phyloP scores from a whole-genome alignment of 768 basidiomycete genomes.

The Wakefieldia striispora region DNA sequence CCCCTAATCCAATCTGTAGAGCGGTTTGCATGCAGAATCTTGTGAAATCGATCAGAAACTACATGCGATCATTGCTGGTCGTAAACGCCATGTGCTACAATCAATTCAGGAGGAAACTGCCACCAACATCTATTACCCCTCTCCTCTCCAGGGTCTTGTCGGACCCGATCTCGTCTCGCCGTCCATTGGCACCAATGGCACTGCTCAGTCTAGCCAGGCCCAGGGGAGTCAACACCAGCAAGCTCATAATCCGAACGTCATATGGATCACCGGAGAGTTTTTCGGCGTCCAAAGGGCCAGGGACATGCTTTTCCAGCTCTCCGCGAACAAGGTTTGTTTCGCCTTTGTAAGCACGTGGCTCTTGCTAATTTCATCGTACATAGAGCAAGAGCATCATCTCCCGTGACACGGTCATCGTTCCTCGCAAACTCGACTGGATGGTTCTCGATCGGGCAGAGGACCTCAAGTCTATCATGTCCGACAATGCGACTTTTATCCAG shows the following conservation, averaged over 20 bases:
- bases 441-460: constrained; percentile 95
- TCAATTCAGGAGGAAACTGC: constrained; percentile 95
- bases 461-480: constrained; percentile 87
- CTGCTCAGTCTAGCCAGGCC: constrained; percentile 30
- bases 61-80: constrained; percentile 86
- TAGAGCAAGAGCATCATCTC: constrained; percentile 90
- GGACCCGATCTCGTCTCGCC: constrained; percentile 56
- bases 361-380: background rate
- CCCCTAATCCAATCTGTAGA: constrained; percentile 43
- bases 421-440: constrained; percentile 98
- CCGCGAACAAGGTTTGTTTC: constrained; percentile 70
- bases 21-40: constrained; percentile 84
- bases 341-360: background rate
- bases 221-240: constrained; percentile 24
- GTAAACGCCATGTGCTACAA: constrained; percentile 84
- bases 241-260: constrained; percentile 65
- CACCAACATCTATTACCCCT: constrained; percentile 94
- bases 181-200: constrained; percentile 35
- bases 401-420: constrained; percentile 89
- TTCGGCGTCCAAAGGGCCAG: constrained; percentile 93
- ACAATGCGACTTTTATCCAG: constrained; percentile 95
- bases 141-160: constrained; percentile 81
- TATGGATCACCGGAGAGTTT: constrained; percentile 98
- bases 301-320: constrained; percentile 91
- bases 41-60: constrained; percentile 96